A percentile compares a stretch with the other conserved stretches of the same genome.
Conservation (phyloP, 352 stramenopile species). For the Vaucheria bursata region DNA sequence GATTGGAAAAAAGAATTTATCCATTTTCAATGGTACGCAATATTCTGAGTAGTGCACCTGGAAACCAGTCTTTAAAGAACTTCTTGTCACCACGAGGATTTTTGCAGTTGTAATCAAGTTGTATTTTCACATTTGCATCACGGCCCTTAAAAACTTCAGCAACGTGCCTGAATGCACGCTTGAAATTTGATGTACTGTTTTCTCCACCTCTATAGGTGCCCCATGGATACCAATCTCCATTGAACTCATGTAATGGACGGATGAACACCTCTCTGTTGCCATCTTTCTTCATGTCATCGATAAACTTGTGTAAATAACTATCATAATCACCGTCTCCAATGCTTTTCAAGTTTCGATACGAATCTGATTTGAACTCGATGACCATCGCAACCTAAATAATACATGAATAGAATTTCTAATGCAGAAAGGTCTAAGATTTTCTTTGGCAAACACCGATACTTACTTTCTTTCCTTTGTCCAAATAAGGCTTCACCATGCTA, state of each 20-base stretch:
- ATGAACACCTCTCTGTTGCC: slow-evolving; percentile 2
- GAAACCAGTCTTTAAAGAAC: background rate
- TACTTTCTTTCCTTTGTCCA: background rate
- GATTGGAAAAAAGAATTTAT: too few relatives aligned
- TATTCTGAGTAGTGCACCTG: too few relatives aligned
- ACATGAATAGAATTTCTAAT: too few relatives aligned
- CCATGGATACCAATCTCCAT: background rate
- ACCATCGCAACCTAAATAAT: background rate
- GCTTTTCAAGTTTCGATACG: background rate
- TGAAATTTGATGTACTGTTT: background rate
- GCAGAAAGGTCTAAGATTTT: too few relatives aligned
- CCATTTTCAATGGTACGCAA: too few relatives aligned
- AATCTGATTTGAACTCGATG: background rate
- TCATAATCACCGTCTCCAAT: background rate
- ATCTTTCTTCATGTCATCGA: background rate
- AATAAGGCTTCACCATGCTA: background rate
- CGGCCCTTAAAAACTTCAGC: background rate
- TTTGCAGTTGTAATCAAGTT: slow-evolving; percentile 4
- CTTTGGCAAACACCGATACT: too few relatives aligned
- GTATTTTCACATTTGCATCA: background rate
- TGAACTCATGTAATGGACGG: background rate
- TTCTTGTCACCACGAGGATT: background rate
- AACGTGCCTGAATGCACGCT: background rate
- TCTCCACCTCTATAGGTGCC: background rate
- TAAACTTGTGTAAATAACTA: slow-evolving; percentile 9